Percentiles rank a stretch among this genome's conserved stretches.
phyloP scores from a whole-genome alignment of 1,139 yeast genomes.

The Blastobotrys ciferrii region DNA sequence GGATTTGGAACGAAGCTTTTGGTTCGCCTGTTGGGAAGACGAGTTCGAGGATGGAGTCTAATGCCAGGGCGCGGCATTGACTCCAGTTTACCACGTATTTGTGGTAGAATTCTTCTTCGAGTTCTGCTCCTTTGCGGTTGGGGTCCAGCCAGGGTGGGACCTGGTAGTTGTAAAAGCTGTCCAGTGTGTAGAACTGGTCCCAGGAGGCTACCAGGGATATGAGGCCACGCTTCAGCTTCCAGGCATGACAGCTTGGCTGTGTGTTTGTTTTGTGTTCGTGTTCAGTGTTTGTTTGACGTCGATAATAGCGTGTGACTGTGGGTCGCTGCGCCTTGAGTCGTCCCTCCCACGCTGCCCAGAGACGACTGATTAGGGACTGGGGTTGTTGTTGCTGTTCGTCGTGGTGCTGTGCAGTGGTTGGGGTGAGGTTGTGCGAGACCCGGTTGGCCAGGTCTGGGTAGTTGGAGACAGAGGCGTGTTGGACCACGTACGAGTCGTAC shows the following conservation, averaged over 20 bases:
- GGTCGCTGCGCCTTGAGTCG: constrained; percentile 1
- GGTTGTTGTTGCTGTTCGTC: constrained; percentile 7
- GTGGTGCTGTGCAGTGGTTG: not conserved
- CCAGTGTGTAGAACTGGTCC: constrained; percentile 35
- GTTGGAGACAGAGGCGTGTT: constrained; percentile 24
- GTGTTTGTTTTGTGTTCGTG: constrained; percentile 14
- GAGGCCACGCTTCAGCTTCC: constrained; percentile 12
- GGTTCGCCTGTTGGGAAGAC: not conserved
- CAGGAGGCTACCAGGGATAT: constrained; percentile 36
- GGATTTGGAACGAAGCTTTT: not conserved
- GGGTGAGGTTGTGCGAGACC: constrained; percentile 3
- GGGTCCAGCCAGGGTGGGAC: constrained; percentile 25
- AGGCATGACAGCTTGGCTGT: constrained; percentile 17
- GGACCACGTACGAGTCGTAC: constrained; percentile 42
- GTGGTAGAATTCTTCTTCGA: constrained; percentile 21
- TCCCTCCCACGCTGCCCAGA: constrained; percentile 9
- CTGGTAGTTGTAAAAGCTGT: constrained; percentile 29
- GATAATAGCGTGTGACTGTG: not conserved
- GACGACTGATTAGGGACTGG: constrained; percentile 2
- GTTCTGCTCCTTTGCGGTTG: constrained; percentile 18
- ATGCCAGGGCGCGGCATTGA: not conserved
- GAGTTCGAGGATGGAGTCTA: constrained; percentile 3
- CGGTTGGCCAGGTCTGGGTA: constrained; percentile 18
- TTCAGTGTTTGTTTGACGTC: constrained; percentile 1
- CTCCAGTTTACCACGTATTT: constrained; percentile 14